A percentile compares a stretch with the other conserved stretches of the same genome.
These are phyloP conservation scores for Tricholoma matsutake DNA, from an alignment of 768 basidiomycete species.

Conservation along the genomic window DNA sequence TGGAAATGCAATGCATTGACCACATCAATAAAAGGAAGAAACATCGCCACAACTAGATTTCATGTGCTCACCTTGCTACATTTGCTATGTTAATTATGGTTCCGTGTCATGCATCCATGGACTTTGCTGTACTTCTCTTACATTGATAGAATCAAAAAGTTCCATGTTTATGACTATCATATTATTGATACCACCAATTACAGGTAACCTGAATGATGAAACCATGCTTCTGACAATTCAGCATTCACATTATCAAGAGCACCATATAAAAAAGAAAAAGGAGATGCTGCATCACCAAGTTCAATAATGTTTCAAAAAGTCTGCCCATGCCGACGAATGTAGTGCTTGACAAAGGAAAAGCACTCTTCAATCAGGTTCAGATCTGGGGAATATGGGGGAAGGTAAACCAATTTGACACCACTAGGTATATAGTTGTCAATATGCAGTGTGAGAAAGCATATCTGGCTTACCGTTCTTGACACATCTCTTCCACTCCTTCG, in stretches of 20 bases:
- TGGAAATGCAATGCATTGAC: not conserved
- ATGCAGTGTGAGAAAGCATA: not conserved
- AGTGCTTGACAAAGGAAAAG: not conserved
- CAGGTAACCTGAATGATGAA: not conserved
- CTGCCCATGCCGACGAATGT: not conserved
- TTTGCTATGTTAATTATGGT: not conserved
- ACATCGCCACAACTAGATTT: not conserved
- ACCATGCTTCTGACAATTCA: not conserved
- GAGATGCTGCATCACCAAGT: not conserved
- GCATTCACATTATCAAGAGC: not conserved
- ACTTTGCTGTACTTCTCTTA: too few relatives aligned
- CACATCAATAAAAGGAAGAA: not conserved
- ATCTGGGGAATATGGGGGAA: not conserved
- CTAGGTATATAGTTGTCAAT: not conserved
- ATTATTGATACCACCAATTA: too few relatives aligned
- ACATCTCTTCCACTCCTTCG: not conserved
- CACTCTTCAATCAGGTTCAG: not conserved
- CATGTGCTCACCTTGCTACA: too few relatives aligned
- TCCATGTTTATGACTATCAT: too few relatives aligned
- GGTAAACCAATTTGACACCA: not conserved
- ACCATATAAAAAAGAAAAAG: not conserved
- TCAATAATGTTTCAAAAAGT: not conserved
- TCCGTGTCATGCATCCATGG: too few relatives aligned
- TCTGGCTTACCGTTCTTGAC: not conserved
- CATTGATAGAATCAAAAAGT: too few relatives aligned